Conservation (phyloP, 345 rosid genomes). For the Gossypium australe region DNA sequence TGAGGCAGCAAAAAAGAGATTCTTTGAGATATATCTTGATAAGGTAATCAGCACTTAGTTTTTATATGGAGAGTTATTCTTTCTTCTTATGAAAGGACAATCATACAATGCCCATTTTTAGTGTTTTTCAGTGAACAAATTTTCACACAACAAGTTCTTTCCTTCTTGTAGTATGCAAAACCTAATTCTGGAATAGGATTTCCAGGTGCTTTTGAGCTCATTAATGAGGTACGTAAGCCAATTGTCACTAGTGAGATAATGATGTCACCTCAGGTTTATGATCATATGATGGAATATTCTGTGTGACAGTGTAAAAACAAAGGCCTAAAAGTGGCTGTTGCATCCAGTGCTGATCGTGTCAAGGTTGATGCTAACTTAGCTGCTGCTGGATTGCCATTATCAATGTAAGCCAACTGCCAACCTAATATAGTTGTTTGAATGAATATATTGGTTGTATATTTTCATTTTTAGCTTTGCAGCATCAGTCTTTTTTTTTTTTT, state of each 20-base stretch:
- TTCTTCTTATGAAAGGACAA: neutral
- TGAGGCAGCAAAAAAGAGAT: slow-evolving; percentile 66
- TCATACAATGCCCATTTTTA: neutral
- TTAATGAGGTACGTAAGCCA: slow-evolving; percentile 54
- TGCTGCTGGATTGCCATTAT: slow-evolving; percentile 72
- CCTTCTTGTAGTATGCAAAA: slow-evolving; percentile 62
- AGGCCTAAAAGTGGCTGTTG: slow-evolving; percentile 94
- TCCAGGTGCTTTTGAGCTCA: slow-evolving; percentile 89
- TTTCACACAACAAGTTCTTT: slow-evolving; percentile 12
- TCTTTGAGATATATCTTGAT: slow-evolving; percentile 84
- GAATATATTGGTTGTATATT: neutral
- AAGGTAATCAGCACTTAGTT: slow-evolving; percentile 43
- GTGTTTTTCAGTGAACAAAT: neutral
- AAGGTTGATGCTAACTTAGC: slow-evolving; percentile 93
- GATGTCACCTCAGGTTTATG: neutral
- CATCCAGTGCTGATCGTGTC: slow-evolving; percentile 92
- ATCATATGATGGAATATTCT: neutral
- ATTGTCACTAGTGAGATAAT: slow-evolving; percentile 3
- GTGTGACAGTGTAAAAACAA: slow-evolving; percentile 64
- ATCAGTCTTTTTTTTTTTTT: neutral
- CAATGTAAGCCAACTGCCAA: slow-evolving; percentile 50
- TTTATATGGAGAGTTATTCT: neutral
- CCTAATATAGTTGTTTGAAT: neutral
- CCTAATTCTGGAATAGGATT: slow-evolving; percentile 94
- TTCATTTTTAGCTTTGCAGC: neutral